Base-by-base conservation (phyloP, 2,329 filamentous ascomycete genomes). In the Mariannaea elegans region DNA sequence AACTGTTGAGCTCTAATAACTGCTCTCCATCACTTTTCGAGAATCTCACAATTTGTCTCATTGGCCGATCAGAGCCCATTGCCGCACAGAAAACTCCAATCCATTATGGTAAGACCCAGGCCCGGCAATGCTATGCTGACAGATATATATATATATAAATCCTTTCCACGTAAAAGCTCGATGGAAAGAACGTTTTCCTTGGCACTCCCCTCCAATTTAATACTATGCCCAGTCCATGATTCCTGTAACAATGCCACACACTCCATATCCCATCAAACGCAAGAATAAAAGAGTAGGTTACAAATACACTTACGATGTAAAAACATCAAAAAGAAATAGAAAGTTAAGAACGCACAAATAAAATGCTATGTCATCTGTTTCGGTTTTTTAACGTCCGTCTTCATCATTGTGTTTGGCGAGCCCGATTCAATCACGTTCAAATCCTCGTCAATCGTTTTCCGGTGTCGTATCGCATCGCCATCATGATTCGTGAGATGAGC, bases 391-490 rank as follows among this genome's bases (percentile, higher is more conserved):
- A 50, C 49, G 47, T 68, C 56, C 61, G 56, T 52, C 56, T 51
- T 67, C 53, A 45, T 68, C 61, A 46, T 63, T 34, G 31, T 7
- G 13, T 24, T 10, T 55, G 42, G 57, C 45, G 44, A 50, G 31
- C 31, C 44, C 54, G 41, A n/a, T 31, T 61, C 51, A 42, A 49
- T 32, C 47, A 36, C 53, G 16, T 51, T 61, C 49, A 61, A 56
- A 49, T 62, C 53, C 21, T 71, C 62, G 48, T 71, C 61, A 60
- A 63, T 68, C 61, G 45, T 61, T 29, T 56, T 45, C 42, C 59
- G 65, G 39, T 56, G 45, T 60, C 65, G 56, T 59, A 31, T 63
- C 47, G 36, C 45, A 51, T 69, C 54, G 29, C 56, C 53, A 39
- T 67, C 64, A 48, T 62, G 41, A 65, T 60, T 65, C 39, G 44